phyloP scores from a whole-genome alignment of 2,329 filamentous ascomycete species.

The Ilyonectria mors-panacis region DNA sequence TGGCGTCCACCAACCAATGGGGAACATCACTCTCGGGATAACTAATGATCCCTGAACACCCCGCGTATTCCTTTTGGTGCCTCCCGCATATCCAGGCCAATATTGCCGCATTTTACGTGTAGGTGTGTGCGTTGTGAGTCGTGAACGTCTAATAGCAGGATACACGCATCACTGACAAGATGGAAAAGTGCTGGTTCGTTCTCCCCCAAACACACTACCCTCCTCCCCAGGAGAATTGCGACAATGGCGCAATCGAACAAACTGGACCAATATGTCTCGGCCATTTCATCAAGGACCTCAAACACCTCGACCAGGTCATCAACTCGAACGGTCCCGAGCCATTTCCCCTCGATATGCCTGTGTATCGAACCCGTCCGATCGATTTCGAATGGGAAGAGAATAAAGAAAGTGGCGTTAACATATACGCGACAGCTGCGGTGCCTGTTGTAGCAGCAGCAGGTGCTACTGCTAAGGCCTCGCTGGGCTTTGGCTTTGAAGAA shows the following conservation, averaged over 20 bases:
- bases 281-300: constrained; percentile 1
- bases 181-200: constrained; percentile 12
- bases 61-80: too few species aligned
- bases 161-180: neutral
- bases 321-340: neutral
- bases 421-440: neutral
- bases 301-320: constrained; percentile 2
- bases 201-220: constrained; percentile 10
- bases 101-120: neutral
- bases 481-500: neutral
- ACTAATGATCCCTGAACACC: too few species aligned
- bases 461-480: constrained; percentile 1
- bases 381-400: neutral
- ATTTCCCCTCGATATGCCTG: constrained; percentile 6
- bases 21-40: too few species aligned
- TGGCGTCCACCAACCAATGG: too few species aligned
- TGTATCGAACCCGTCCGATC: neutral
- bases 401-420: neutral
- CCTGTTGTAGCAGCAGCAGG: neutral
- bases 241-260: neutral
- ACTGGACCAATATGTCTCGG: constrained; percentile 1
- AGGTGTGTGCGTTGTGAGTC: too few species aligned
- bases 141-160: neutral
- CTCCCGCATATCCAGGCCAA: neutral
- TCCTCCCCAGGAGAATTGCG: neutral